phyloP scores from a whole-genome alignment of 2,329 filamentous ascomycete species.

The Cordyceps fumosorosea region DNA sequence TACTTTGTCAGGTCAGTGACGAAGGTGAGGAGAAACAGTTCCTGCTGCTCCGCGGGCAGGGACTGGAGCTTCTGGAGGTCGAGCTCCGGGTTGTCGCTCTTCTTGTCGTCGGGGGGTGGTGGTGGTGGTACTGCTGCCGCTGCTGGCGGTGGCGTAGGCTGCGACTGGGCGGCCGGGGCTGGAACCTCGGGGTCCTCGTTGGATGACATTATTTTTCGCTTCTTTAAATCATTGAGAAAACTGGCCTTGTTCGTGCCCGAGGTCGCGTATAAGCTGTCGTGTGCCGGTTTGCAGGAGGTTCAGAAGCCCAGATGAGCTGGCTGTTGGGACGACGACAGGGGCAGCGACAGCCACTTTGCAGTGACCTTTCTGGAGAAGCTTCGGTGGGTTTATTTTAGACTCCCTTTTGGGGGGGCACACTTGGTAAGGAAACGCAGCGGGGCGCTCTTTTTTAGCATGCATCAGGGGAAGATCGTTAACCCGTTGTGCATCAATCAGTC shows the following conservation, averaged over 20 bases:
- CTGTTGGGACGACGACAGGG: slow-evolving; percentile 1
- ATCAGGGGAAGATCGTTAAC: slow-evolving; percentile 25
- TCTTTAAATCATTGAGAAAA: slow-evolving; percentile 5
- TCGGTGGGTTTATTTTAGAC: background rate
- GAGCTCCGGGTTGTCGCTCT: slow-evolving; percentile 64
- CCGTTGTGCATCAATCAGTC: slow-evolving; percentile 14
- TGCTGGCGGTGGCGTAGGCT: slow-evolving; percentile 28
- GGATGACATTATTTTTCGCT: slow-evolving; percentile 28
- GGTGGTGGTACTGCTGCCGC: background rate
- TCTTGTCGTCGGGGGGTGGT: slow-evolving; percentile 21
- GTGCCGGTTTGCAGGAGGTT: background rate
- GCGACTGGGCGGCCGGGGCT: slow-evolving; percentile 20
- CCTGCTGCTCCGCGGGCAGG: slow-evolving; percentile 89
- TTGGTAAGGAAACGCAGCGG: too few relatives aligned
- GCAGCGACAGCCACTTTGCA: slow-evolving; percentile 2
- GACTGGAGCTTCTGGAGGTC: slow-evolving; percentile 84
- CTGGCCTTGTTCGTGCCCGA: background rate
- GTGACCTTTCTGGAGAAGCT: slow-evolving; percentile 9
- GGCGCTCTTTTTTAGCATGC: background rate
- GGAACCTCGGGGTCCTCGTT: slow-evolving; percentile 29
- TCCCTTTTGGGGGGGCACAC: background rate
- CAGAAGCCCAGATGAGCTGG: background rate
- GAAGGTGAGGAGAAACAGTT: slow-evolving; percentile 86
- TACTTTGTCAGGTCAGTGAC: slow-evolving; percentile 76
- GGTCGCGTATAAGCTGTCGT: slow-evolving; percentile 1